These are phyloP conservation scores for Pythium insidiosum DNA, from an alignment of 352 stramenopile genomes.

Conservation along the genomic window DNA sequence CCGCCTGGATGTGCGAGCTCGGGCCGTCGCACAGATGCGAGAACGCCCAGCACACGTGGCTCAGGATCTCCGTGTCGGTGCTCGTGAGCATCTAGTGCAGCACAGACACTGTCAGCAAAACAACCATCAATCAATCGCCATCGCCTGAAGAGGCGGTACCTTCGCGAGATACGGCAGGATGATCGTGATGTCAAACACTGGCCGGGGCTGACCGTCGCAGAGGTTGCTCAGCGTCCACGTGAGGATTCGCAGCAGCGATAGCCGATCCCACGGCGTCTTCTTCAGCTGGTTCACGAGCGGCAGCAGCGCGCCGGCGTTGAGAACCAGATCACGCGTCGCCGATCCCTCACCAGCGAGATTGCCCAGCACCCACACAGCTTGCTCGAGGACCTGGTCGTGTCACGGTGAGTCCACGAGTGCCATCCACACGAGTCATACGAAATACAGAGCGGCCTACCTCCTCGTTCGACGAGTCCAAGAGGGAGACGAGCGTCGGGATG, in stretches of 20 bases:
- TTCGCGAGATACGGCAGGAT: slow-evolving; percentile 82
- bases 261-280: slow-evolving; percentile 71
- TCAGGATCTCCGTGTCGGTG: slow-evolving; percentile 93
- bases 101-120: neutral
- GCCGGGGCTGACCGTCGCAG: slow-evolving; percentile 86
- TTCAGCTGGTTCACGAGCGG: slow-evolving; percentile 87
- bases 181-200: slow-evolving; percentile 85
- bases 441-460: slow-evolving; percentile 62
- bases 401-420: neutral
- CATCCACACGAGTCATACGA: too few species aligned
- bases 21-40: slow-evolving; percentile 96
- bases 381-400: slow-evolving; percentile 73
- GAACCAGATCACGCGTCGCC: slow-evolving; percentile 79
- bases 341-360: slow-evolving; percentile 89
- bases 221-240: slow-evolving; percentile 92
- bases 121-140: too few species aligned
- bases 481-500: slow-evolving; percentile 87
- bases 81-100: slow-evolving; percentile 84
- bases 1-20: slow-evolving; percentile 93
- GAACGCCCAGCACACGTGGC: slow-evolving; percentile 94
- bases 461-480: slow-evolving; percentile 87
- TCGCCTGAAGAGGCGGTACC: too few species aligned
- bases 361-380: slow-evolving; percentile 90
- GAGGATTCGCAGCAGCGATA: slow-evolving; percentile 86
- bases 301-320: slow-evolving; percentile 75